A percentile compares a stretch with the other conserved stretches of the same genome.
phyloP scores from a whole-genome alignment of 768 basidiomycete species.

The Postia placenta region DNA sequence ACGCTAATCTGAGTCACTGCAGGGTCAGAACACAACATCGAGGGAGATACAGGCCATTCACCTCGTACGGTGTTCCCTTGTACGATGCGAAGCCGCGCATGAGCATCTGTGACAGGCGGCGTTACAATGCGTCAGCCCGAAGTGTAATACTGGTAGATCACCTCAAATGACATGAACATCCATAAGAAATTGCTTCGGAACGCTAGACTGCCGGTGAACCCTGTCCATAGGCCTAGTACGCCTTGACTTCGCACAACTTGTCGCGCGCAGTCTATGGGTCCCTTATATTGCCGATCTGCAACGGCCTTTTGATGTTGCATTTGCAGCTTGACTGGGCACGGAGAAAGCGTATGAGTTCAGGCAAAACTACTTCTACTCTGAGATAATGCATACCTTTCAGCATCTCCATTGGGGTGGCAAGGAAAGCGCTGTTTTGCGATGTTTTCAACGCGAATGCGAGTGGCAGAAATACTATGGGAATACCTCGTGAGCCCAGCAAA shows the following conservation, averaged over 20 bases:
- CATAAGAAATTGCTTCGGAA: constrained; percentile 73
- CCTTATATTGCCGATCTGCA: constrained; percentile 52
- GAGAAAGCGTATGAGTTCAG: background rate
- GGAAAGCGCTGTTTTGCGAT: constrained; percentile 39
- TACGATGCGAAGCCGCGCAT: constrained; percentile 55
- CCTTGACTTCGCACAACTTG: constrained; percentile 63
- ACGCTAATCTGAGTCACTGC: constrained; percentile 45
- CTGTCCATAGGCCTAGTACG: constrained; percentile 63
- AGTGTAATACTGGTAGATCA: too few relatives aligned
- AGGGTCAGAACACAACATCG: too few relatives aligned
- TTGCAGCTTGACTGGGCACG: constrained; percentile 51
- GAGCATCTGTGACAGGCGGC: constrained; percentile 35
- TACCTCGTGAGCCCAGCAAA: constrained; percentile 68
- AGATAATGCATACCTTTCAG: constrained; percentile 47
- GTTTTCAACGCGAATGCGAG: too few relatives aligned
- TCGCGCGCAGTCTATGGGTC: constrained; percentile 59
- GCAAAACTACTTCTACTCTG: too few relatives aligned
- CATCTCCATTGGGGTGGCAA: constrained; percentile 75
- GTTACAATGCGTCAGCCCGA: too few relatives aligned
- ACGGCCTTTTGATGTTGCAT: constrained; percentile 51
- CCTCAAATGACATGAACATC: constrained; percentile 74
- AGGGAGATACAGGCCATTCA: too few relatives aligned
- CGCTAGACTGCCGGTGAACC: constrained; percentile 65
- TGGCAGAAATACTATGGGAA: too few relatives aligned
- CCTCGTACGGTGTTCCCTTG: constrained; percentile 56